Base-by-base conservation (phyloP, 176 grass and related monocot genomes). In the Triticum timopheevii region DNA sequence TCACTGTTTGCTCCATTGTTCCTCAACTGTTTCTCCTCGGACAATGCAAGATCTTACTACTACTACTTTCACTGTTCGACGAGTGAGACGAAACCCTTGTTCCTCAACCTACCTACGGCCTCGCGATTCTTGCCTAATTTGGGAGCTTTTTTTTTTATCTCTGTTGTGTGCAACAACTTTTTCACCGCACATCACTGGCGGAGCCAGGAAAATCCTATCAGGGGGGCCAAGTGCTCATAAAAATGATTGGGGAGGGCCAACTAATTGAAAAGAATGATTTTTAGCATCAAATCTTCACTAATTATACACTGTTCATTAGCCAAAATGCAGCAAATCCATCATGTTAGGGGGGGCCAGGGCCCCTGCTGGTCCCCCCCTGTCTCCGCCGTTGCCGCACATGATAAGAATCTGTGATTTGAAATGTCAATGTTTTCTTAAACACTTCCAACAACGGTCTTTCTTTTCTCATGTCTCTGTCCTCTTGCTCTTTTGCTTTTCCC, bases 321-420 rank as follows among this genome's bases (percentile, higher is more conserved):
- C n/a, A n/a, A n/a, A n/a, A n/a, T n/a, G n/a, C n/a, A n/a, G n/a
- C n/a, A n/a, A n/a, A n/a, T n/a, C n/a, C n/a, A n/a, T n/a, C n/a
- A n/a, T n/a, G n/a, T n/a, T n/a, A n/a, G n/a, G n/a, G n/a, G n/a
- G n/a, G n/a, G n/a, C n/a, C n/a, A n/a, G n/a, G n/a, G n/a, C n/a
- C n/a, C n/a, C n/a, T n/a, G n/a, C n/a, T n/a, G n/a, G n/a, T n/a
- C n/a, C n/a, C n/a, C n/a, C n/a, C n/a, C n/a, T n/a, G n/a, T n/a
- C n/a, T n/a, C n/a, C n/a, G n/a, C n/a, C n/a, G n/a, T 84, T 72
- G 45, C 10, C 47, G 49, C 13, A 3, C 36, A 86, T 47, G 64
- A 77, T 79, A 86, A 16, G 66, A 69, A 65, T 58, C 52, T 52
- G 7, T 77, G 71, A 85, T 88, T 85, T 85, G 82, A 88, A 77